phyloP scores from a whole-genome alignment of 2,329 filamentous ascomycete species.

The Lizonia empirigonia region DNA sequence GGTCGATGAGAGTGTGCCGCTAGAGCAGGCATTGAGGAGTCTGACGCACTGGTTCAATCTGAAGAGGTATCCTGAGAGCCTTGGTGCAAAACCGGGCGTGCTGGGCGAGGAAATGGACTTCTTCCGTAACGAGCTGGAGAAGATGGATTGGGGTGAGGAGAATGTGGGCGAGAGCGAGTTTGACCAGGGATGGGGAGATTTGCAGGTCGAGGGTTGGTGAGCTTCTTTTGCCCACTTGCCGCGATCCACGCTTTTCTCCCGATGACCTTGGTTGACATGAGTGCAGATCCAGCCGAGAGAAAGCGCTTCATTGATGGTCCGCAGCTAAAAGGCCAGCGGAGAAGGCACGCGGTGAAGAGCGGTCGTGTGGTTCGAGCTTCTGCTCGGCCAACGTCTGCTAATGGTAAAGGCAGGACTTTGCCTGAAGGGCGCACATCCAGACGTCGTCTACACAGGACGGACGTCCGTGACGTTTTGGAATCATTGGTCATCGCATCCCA shows the following conservation, averaged over 20 bases:
- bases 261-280: not conserved
- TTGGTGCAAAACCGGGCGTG: conserved; percentile 58
- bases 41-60: conserved; percentile 96
- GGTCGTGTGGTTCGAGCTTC: not conserved
- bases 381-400: not conserved
- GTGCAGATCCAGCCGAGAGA: not conserved
- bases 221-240: not conserved
- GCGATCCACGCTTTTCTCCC: not conserved
- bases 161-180: conserved; percentile 31
- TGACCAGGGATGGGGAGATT: conserved; percentile 30
- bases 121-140: conserved; percentile 57
- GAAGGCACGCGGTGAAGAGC: not conserved
- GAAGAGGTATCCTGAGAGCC: conserved; percentile 77
- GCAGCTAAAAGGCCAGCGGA: not conserved
- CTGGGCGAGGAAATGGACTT: conserved; percentile 55
- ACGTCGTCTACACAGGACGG: not conserved
- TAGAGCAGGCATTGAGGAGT: conserved; percentile 87
- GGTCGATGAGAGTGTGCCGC: conserved; percentile 87
- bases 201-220: conserved; percentile 42
- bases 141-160: conserved; percentile 53
- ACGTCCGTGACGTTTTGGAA: not conserved
- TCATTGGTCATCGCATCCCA: not conserved
- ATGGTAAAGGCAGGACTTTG: not conserved
- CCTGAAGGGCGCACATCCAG: not conserved
- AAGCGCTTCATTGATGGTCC: not conserved